Conservation (phyloP, 305 asterid genomes). For the Fraxinus xanthoxyloides region DNA sequence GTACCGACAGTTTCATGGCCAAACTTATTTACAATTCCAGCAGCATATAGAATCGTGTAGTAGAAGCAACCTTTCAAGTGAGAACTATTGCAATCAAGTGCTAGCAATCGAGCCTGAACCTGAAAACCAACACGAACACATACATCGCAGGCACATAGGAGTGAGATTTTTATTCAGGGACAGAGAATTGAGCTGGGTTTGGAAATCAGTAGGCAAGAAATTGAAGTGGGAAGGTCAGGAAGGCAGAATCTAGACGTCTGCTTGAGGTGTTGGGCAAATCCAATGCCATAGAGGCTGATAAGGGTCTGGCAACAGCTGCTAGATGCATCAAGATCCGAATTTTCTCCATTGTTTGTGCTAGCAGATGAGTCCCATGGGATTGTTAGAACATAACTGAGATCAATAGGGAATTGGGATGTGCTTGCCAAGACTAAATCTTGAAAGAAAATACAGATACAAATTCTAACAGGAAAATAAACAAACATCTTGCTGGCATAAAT, state of each 20-base stretch:
- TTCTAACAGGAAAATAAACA: neutral
- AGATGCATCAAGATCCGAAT: neutral
- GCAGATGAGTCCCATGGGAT: conserved; percentile 57
- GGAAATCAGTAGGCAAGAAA: conserved; percentile 53
- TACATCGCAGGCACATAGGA: conserved; percentile 42
- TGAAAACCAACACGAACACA: conserved; percentile 53
- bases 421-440: conserved; percentile 23
- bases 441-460: conserved; percentile 10
- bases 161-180: conserved; percentile 30
- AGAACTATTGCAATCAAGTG: conserved; percentile 35
- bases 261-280: conserved; percentile 44
- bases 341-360: conserved; percentile 25
- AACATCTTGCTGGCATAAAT: conserved; percentile 20
- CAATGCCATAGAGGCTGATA: conserved; percentile 51
- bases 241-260: conserved; percentile 45
- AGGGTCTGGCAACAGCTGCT: conserved; percentile 60
- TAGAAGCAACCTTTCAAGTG: conserved; percentile 49
- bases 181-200: conserved; percentile 37
- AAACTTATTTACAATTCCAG: no score
- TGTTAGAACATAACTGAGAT: conserved; percentile 41
- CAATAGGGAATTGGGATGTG: conserved; percentile 35
- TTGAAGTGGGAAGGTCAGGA: conserved; percentile 36
- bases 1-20: no score
- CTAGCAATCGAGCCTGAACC: conserved; percentile 32
- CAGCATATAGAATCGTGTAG: conserved; percentile 28